Evolutionary conservation across 1,284 basidiomycete genomes (phyloP).

Genomic region (Sporisorium sorghi): DNA sequence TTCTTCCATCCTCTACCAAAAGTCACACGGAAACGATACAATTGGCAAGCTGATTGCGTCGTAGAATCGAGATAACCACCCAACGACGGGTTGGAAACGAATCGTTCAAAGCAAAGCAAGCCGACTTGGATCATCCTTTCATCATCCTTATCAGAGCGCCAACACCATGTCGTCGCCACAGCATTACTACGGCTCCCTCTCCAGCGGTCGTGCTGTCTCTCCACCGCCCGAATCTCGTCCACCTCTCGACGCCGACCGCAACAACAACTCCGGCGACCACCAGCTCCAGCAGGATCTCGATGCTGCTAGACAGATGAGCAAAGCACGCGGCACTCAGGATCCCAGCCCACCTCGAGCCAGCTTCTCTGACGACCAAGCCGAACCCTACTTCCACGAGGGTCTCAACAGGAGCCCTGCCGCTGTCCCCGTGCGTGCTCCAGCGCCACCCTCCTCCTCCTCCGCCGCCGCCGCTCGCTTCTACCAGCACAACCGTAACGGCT

Average conservation of each 20-base stretch:
- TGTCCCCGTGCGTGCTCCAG: slow-evolving; percentile 32
- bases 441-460: slow-evolving; percentile 28
- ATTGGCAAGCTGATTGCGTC: background rate
- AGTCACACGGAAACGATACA: no score
- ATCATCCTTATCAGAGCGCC: no score
- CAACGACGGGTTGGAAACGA: no score
- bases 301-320: slow-evolving; percentile 67
- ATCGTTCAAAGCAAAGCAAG: no score
- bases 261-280: slow-evolving; percentile 35
- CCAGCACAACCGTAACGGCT: slow-evolving; percentile 61
- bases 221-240: slow-evolving; percentile 22
- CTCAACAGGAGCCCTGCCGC: slow-evolving; percentile 35
- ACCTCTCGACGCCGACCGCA: slow-evolving; percentile 15
- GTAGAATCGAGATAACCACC: no score
- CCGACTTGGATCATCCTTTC: background rate
- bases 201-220: slow-evolving; percentile 42
- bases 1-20: no score
- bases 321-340: slow-evolving; percentile 47
- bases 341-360: slow-evolving; percentile 38
- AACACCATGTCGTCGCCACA: slow-evolving; percentile 49
- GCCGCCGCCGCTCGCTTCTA: slow-evolving; percentile 62
- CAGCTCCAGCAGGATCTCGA: slow-evolving; percentile 67
- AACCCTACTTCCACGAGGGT: slow-evolving; percentile 49
- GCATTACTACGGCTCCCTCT: slow-evolving; percentile 40
- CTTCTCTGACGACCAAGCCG: slow-evolving; percentile 42